A percentile compares a stretch with the other conserved stretches of the same genome.
These are phyloP conservation scores for Aspergillus incahuasiensis DNA, from an alignment of 495 filamentous ascomycete genomes.

Conservation along the genomic window DNA sequence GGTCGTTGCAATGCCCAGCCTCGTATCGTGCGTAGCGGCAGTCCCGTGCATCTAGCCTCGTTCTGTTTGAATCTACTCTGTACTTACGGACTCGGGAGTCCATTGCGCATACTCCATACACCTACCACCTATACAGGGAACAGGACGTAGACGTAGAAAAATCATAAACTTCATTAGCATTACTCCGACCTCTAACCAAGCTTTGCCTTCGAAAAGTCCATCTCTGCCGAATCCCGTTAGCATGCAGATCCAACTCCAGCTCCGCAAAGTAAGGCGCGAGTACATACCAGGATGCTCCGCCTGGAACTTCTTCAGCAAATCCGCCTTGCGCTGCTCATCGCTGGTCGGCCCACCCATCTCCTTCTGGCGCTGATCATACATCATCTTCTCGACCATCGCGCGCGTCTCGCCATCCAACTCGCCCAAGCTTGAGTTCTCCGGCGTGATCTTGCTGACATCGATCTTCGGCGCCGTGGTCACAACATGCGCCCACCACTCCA, in stretches of 20 bases:
- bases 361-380: conserved; percentile 98
- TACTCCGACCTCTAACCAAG: conserved; percentile 27
- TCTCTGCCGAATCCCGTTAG: conserved; percentile 28
- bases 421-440: conserved; percentile 82
- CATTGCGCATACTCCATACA: no score
- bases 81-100: no score
- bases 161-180: conserved; percentile 26
- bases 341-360: conserved; percentile 82
- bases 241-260: not conserved
- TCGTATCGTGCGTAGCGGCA: not conserved
- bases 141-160: not conserved
- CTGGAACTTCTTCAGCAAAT: conserved; percentile 91
- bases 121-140: not conserved
- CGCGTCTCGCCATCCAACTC: conserved; percentile 95
- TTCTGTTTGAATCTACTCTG: not conserved
- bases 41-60: not conserved
- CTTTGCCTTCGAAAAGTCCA: conserved; percentile 48
- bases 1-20: not conserved
- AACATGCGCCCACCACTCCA: conserved; percentile 97
- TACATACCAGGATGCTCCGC: conserved; percentile 74
- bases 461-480: conserved; percentile 74
- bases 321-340: conserved; percentile 89
- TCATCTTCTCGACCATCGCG: conserved; percentile 99
- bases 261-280: no score
- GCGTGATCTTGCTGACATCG: conserved; percentile 90